Base-by-base conservation (phyloP, 1,139 yeast genomes). In the Suhomyces terraborum region DNA sequence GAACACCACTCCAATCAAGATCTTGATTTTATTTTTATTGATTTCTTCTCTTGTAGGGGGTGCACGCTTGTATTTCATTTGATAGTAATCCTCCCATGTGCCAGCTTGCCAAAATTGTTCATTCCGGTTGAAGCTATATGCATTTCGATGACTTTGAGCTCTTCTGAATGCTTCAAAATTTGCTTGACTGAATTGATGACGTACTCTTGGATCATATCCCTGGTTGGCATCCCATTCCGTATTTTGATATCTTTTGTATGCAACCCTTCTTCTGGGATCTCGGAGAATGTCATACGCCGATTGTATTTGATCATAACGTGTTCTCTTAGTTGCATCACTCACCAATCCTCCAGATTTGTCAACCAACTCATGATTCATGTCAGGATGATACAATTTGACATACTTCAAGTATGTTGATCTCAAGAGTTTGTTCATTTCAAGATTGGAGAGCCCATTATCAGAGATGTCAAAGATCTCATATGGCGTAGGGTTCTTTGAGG, bases 311-410 rank as follows among this genome's bases (percentile, higher is more conserved):
- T 85, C 87, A 61, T 88, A 91, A 43, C 96, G 65, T 12, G 69
- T 74, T 28, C 79, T 59, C 49, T 80, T 82, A 40, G 66, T 65
- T 3, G 67, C 69, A 1, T 51, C 50, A 0, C 73, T 61, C n/a
- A 62, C 52, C 2, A 56, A 53, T 10, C 59, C 55, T 2, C 68
- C 60, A 14, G 61, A 58, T 35, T 56, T 56, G 18, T 68, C 55
- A 10, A 62, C 48, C 4, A 64, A 54, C 10, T 56, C 55, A 10
- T 69, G 60, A 4, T 60, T 49, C 3, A 83, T 65, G 63, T 93
- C 98, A 0, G 98, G 98, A 55, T 93, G 98, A 56, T 93, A 91
- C 6, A 82, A 58, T 60, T 87, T 88, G 12, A 94, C 93, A 41
- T 82, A 75, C 42, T 76, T 72, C 51, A 76, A 74, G 58, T 87